phyloP scores from a whole-genome alignment of 2,329 filamentous ascomycete genomes.

The Ilyonectria destructans region DNA sequence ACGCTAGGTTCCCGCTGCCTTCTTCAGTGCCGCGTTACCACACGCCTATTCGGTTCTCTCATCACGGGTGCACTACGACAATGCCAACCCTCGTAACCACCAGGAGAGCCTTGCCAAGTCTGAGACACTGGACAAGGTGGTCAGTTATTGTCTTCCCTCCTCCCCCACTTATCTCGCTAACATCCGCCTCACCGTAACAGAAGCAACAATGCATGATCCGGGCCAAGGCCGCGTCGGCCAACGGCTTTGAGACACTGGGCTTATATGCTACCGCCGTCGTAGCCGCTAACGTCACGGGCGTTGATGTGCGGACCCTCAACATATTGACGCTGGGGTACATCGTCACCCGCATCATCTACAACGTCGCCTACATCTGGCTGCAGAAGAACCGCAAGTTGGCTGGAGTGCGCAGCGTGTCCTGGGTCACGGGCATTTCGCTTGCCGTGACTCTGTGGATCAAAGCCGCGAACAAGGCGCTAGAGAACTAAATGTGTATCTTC shows the following conservation, averaged over 20 bases:
- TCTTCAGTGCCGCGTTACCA: conserved; percentile 55
- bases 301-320: conserved; percentile 59
- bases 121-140: conserved; percentile 51
- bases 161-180: background rate
- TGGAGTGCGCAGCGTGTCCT: conserved; percentile 57
- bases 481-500: conserved; percentile 12
- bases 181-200: conserved; percentile 44
- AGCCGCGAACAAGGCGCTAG: conserved; percentile 54
- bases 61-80: conserved; percentile 56
- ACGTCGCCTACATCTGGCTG: conserved; percentile 61
- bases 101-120: conserved; percentile 52
- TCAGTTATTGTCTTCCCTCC: conserved; percentile 29
- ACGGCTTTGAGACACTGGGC: conserved; percentile 63
- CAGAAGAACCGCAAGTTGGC: conserved; percentile 59
- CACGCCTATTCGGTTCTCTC: conserved; percentile 52
- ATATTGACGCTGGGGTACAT: conserved; percentile 59
- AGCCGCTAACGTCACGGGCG: conserved; percentile 63
- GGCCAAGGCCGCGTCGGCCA: conserved; percentile 65
- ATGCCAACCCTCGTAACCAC: conserved; percentile 57
- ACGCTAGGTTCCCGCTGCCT: conserved; percentile 59
- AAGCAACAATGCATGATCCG: conserved; percentile 70
- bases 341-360: conserved; percentile 58
- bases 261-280: conserved; percentile 61
- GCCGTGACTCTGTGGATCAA: conserved; percentile 59
- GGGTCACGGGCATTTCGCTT: conserved; percentile 54